These are phyloP conservation scores for Mucor mucedo DNA, from an alignment of 371 early-diverging fungal species.

Conservation along the genomic window DNA sequence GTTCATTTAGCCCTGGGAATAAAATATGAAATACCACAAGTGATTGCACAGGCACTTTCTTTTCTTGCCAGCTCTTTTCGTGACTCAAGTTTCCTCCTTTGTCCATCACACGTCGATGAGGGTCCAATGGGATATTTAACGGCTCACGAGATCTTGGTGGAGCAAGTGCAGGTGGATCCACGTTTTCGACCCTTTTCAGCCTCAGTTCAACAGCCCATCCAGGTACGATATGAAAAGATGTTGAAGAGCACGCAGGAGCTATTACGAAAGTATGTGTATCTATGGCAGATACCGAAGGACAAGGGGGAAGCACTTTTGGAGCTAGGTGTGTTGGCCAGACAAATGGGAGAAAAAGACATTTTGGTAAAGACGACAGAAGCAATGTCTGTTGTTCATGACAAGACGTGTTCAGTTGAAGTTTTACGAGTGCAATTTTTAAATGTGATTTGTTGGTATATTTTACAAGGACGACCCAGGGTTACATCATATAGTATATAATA, in stretches of 20 bases:
- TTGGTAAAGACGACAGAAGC: conserved; percentile 14
- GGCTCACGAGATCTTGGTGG: conserved; percentile 12
- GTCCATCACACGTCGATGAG: too few relatives aligned
- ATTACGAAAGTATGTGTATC: conserved; percentile 7
- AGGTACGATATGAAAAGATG: not conserved
- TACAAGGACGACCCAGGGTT: conserved; percentile 6
- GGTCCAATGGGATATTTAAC: not conserved
- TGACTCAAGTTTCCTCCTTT: conserved; percentile 9
- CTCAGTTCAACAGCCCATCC: too few relatives aligned
- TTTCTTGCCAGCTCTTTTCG: conserved; percentile 33
- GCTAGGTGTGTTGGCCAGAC: conserved; percentile 7
- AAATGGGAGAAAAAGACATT: not conserved
- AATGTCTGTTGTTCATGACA: conserved; percentile 15
- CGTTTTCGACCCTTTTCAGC: conserved; percentile 3
- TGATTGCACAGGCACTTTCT: conserved; percentile 40
- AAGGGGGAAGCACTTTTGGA: conserved; percentile 5
- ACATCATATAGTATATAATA: not conserved
- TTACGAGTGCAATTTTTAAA: conserved; percentile 17
- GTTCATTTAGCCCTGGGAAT: conserved; percentile 41
- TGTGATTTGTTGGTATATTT: conserved; percentile 17
- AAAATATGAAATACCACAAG: conserved; percentile 22
- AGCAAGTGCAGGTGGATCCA: conserved; percentile 19
- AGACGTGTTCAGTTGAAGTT: conserved; percentile 11
- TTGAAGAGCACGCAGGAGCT: conserved; percentile 7
- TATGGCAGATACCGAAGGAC: conserved; percentile 5